Evolutionary conservation across 2,329 filamentous ascomycete genomes (phyloP), one percentile per base, ranked within the genome.

Genomic region (Balansia obtecta): DNA sequence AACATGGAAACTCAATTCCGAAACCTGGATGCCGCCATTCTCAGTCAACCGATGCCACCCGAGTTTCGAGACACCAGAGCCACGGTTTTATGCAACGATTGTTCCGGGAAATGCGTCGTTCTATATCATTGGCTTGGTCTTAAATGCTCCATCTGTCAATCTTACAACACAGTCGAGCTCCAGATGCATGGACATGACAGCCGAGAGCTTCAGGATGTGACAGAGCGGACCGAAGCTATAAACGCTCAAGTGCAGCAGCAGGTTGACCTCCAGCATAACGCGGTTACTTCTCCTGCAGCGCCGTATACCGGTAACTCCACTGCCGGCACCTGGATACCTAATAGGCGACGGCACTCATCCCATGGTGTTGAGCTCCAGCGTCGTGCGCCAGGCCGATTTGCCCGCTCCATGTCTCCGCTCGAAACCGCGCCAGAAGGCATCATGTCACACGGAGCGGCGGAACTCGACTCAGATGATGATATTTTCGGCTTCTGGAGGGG

Each of bases 1-100:
- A 97, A 97, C 63, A 98, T 98, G 91, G 91, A 96, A 62, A 80
- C 87, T 38, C 86, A 94, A 58, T 98, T 97, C 71, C 83, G 88
- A 46, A 93, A 93, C 58, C 70, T 97, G 34, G 91, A 96, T 60
- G 80, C 89, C 48, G 84, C 88, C 46, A 95, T 98, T 53, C 78
- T 86, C 56, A 77, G 77, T 43, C 93, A 98, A 63, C 93, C 93
- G 1, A 97, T 98, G 89, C 93, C 93, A 0, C 69, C 75, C 6
- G 86, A 94, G 55, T 95, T 90, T 60, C 75, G 72, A 53, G 81
- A 88, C 59, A 89, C 87, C 5, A 82, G 82, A 54, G 91, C 89
- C 13, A 79, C 90, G 55, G 80, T 97, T 46, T 80, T 90, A 54
- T 98, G 93, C 68, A 97, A 98, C 64, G 93, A 98, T 68, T 98